These are phyloP conservation scores for Coccomyxa sp. DNA, from an alignment of 139 green algal species.

Conservation along the genomic window DNA sequence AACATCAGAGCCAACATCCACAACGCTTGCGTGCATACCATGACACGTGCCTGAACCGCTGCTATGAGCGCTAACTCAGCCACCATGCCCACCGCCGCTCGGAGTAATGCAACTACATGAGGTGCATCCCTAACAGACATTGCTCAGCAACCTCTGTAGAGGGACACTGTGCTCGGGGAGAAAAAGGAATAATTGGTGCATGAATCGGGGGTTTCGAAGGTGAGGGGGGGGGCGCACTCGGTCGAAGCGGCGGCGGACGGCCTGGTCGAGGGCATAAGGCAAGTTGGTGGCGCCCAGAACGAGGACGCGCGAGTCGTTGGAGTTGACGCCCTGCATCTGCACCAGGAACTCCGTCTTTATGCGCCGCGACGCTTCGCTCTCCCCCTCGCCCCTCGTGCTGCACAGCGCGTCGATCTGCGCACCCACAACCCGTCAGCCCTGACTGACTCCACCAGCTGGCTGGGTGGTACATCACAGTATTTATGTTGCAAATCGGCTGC, in stretches of 20 bases:
- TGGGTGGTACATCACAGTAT: background rate
- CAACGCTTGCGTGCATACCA: too few species aligned
- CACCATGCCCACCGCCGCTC: too few species aligned
- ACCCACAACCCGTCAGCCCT: background rate
- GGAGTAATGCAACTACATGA: too few species aligned
- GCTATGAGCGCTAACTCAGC: too few species aligned
- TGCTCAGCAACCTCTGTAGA: too few species aligned
- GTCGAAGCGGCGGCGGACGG: slow-evolving; percentile 83
- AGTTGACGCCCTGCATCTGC: slow-evolving; percentile 82
- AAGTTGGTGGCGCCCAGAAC: slow-evolving; percentile 96
- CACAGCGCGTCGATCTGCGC: slow-evolving; percentile 81
- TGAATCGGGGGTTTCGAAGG: too few species aligned
- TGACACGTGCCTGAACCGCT: too few species aligned
- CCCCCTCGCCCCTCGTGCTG: slow-evolving; percentile 79
- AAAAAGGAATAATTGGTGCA: too few species aligned
- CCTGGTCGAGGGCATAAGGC: slow-evolving; percentile 93
- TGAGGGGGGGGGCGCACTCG: slow-evolving; percentile 36
- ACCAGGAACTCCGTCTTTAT: slow-evolving; percentile 99
- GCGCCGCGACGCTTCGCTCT: slow-evolving; percentile 91
- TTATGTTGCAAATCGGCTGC: too few species aligned
- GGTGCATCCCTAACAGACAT: too few species aligned
- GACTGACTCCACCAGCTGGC: background rate
- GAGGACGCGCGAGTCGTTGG: slow-evolving; percentile 54
- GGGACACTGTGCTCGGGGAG: too few species aligned
- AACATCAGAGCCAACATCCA: background rate